Base-by-base conservation (phyloP, 768 basidiomycete genomes). In the Pulveroboletus frians region DNA sequence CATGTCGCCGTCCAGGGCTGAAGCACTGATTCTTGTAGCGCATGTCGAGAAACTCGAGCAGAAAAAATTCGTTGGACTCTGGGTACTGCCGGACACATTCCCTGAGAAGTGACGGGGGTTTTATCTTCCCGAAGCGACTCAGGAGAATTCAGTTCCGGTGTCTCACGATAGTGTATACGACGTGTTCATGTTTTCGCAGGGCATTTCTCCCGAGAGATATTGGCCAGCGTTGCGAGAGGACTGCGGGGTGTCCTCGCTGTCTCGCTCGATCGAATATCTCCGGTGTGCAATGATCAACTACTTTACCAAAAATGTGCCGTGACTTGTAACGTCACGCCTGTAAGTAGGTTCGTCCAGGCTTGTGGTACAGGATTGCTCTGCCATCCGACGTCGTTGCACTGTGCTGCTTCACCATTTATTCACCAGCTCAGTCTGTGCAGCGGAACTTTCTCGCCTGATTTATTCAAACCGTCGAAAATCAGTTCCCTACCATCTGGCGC, bases 301-400 rank as follows among this genome's bases (percentile, higher is more conserved):
- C 63, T 51, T 63, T 63, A 65, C 61, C 50, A 52, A 59, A 63
- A 65, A 46, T 31, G 66, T 57, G 43, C 44, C 50, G 66, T 68
- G 66, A 68, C 66, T n/a, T 15, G 64, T 59, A 63, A 69, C 67
- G 69, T 68, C 66, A 68, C 66, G 54, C 55, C 29, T 38, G 63
- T 67, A 69, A 68, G 66, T 68, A 68, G 60, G 66, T 68, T 68
- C 66, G 62, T 64, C 50, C 55, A 45, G 54, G 52, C 59, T 49
- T 55, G 55, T 47, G 10, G 54, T 68, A 51, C 55, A 58, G 53
- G 57, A 56, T 60, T 61, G 45, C 58, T 58, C 55, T 68, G 51
- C 29, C 57, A 54, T 54, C 56, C 57, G 45, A 56, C 62, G 31
- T 48, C 62, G 40, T 39, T 56, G 54, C 18, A 45, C 38, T 54